Conservation (phyloP, 2,329 filamentous ascomycete species). For the Cercospora sojina region DNA sequence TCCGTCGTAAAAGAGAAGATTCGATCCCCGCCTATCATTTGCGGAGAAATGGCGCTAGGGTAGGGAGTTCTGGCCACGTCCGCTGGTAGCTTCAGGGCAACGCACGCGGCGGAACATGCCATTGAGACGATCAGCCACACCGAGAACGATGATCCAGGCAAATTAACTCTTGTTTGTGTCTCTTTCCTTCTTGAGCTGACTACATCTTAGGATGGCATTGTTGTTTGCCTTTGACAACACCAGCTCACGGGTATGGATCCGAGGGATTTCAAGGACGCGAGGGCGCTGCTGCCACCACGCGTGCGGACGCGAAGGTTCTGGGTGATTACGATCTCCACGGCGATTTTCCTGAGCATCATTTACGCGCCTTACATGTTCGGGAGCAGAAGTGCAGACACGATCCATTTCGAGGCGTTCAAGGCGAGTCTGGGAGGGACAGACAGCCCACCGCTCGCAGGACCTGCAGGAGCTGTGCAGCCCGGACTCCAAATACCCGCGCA, state of each 20-base stretch:
- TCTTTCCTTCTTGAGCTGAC: background rate
- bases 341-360: background rate
- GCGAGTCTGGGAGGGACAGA: background rate
- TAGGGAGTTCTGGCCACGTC: conserved; percentile 8
- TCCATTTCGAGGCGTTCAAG: background rate
- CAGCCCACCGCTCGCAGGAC: background rate
- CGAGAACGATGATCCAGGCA: background rate
- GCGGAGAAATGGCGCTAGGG: background rate
- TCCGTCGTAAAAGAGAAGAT: background rate
- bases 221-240: background rate
- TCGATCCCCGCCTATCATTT: background rate
- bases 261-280: conserved; percentile 7
- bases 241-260: background rate
- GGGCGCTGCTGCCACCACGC: background rate
- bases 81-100: background rate
- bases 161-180: background rate
- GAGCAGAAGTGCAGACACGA: background rate
- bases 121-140: background rate
- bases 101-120: background rate
- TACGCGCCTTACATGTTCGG: background rate
- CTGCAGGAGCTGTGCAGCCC: background rate
- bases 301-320: conserved; percentile 3
- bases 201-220: background rate
- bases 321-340: background rate
- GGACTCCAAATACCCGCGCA: background rate